Evolutionary conservation across 2,329 filamentous ascomycete species (phyloP).

Genomic region (Corinectria fuckeliana): DNA sequence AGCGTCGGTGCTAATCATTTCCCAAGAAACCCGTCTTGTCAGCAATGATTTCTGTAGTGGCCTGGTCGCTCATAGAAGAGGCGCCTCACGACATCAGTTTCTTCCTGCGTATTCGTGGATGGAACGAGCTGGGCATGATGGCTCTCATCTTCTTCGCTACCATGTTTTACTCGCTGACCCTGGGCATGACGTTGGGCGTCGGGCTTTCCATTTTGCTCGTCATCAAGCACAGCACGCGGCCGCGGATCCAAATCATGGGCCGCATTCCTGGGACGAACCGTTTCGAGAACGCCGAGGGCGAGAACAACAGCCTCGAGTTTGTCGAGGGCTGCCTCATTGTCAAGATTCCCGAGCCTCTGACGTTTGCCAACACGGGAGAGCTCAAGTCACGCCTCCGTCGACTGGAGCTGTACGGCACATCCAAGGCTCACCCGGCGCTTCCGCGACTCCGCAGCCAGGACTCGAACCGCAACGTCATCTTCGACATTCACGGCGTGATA

Average conservation of each 20-base stretch:
- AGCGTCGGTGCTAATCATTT: constrained; percentile 5
- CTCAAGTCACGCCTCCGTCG: constrained; percentile 83
- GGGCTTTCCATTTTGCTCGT: constrained; percentile 89
- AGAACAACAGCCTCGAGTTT: constrained; percentile 79
- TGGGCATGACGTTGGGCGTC: constrained; percentile 93
- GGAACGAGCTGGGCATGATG: constrained; percentile 88
- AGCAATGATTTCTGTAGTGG: constrained; percentile 93
- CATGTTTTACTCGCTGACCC: constrained; percentile 91
- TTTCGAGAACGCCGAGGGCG: constrained; percentile 84
- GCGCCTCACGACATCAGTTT: constrained; percentile 91
- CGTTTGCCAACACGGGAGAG: constrained; percentile 95
- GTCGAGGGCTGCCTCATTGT: constrained; percentile 93
- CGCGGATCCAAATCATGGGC: constrained; percentile 94
- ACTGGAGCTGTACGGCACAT: constrained; percentile 90
- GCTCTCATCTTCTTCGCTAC: constrained; percentile 87
- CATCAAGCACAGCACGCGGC: constrained; percentile 87
- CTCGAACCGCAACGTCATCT: constrained; percentile 90
- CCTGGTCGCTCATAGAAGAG: constrained; percentile 93
- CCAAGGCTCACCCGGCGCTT: constrained; percentile 82
- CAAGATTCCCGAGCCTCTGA: constrained; percentile 96
- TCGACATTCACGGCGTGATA: constrained; percentile 97
- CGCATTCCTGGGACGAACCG: constrained; percentile 82
- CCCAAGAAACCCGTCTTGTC: constrained; percentile 92
- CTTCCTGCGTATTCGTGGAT: constrained; percentile 85
- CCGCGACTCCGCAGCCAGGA: constrained; percentile 79